phyloP scores from a whole-genome alignment of 78 protist species.

The Chrysochromulina parva region DNA sequence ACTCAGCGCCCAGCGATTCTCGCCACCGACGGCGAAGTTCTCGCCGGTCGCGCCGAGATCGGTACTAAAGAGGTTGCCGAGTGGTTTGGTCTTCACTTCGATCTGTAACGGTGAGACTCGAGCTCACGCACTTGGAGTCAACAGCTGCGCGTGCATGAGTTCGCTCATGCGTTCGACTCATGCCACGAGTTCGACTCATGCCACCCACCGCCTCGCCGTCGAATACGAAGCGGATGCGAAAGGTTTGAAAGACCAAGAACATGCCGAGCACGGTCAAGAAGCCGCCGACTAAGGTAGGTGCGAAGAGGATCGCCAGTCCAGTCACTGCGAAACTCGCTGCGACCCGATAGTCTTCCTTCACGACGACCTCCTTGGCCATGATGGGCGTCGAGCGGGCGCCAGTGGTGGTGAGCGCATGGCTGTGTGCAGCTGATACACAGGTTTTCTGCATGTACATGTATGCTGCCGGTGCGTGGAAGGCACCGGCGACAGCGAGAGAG shows the following conservation, averaged over 20 bases:
- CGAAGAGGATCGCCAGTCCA: neutral
- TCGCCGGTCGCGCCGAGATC: slow-evolving; percentile 18
- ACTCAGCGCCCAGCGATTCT: slow-evolving; percentile 11
- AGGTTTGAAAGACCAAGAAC: slow-evolving; percentile 19
- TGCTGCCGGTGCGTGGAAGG: too few relatives aligned
- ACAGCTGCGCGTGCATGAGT: too few relatives aligned
- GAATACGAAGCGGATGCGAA: slow-evolving; percentile 12
- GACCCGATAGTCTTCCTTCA: neutral
- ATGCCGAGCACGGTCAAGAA: neutral
- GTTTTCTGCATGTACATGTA: too few relatives aligned
- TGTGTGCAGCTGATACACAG: too few relatives aligned
- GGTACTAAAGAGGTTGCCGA: neutral
- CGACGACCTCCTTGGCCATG: neutral
- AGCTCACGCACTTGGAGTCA: neutral
- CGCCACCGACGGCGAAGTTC: slow-evolving; percentile 45
- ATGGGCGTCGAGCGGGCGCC: too few relatives aligned
- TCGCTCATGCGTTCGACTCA: neutral
- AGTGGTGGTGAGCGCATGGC: too few relatives aligned
- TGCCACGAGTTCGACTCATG: neutral
- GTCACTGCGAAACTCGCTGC: neutral
- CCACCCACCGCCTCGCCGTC: slow-evolving; percentile 43
- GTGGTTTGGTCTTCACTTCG: neutral
- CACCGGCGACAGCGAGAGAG: too few relatives aligned
- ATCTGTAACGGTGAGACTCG: neutral
- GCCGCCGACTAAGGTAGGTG: neutral